phyloP scores from a whole-genome alignment of 2,329 filamentous ascomycete genomes.

The Periconia sp. region DNA sequence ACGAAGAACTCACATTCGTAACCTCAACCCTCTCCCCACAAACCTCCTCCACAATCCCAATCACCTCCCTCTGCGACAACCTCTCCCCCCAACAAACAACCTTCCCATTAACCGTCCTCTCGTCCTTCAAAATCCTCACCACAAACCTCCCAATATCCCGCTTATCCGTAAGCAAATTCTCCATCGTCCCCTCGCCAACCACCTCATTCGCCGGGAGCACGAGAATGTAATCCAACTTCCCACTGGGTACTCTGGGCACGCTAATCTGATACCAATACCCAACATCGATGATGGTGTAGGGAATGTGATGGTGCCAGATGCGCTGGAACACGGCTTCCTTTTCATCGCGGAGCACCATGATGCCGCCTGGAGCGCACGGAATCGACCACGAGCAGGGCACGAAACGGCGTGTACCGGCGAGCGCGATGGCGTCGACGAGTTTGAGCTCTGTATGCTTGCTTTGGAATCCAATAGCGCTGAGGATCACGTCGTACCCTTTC shows the following conservation, averaged over 20 bases:
- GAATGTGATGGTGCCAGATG: conserved; percentile 49
- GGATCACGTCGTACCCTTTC: conserved; percentile 24
- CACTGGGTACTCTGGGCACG: conserved; percentile 49
- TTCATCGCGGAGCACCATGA: conserved; percentile 47
- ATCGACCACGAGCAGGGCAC: conserved; percentile 38
- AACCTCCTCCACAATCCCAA: conserved; percentile 49
- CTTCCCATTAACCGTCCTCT: conserved; percentile 56
- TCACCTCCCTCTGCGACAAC: conserved; percentile 51
- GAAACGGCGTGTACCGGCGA: conserved; percentile 34
- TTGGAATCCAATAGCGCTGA: conserved; percentile 19
- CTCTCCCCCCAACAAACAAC: conserved; percentile 55
- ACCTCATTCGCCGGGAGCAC: conserved; percentile 34
- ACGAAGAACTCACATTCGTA: conserved; percentile 37
- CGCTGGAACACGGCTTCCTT: conserved; percentile 57
- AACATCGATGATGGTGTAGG: conserved; percentile 60
- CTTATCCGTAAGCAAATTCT: conserved; percentile 51
- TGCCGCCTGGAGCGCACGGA: conserved; percentile 47
- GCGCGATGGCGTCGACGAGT: conserved; percentile 29
- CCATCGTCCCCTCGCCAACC: conserved; percentile 49
- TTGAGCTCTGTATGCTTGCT: conserved; percentile 21
- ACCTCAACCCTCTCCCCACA: conserved; percentile 52
- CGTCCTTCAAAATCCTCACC: conserved; percentile 54
- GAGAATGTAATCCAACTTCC: conserved; percentile 49
- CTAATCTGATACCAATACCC: conserved; percentile 61
- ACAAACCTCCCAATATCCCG: conserved; percentile 58